Evolutionary conservation across 2,329 filamentous ascomycete genomes (phyloP).

Genomic region (Plenodomus lindquistii): DNA sequence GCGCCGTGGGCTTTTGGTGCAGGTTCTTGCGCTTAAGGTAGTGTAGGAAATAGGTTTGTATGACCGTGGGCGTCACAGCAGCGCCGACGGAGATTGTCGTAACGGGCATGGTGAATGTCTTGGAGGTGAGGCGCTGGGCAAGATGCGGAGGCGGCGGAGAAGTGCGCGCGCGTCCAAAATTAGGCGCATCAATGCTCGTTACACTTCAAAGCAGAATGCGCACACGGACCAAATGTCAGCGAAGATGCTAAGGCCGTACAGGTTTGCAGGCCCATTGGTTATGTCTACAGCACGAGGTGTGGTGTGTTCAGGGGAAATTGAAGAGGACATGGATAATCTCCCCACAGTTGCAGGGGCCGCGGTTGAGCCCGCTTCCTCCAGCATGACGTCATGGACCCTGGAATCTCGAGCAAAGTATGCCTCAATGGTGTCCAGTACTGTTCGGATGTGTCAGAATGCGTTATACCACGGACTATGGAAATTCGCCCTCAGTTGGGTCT

Average conservation of each 20-base stretch:
- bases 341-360: neutral
- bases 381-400: no score
- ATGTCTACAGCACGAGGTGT: no score
- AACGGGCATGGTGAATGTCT: conserved; percentile 58
- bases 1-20: conserved; percentile 79
- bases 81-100: conserved; percentile 81
- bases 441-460: no score
- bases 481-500: no score
- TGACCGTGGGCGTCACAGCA: conserved; percentile 83
- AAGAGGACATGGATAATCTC: neutral
- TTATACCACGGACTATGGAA: no score
- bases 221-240: no score
- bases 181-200: neutral
- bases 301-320: neutral
- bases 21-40: conserved; percentile 80
- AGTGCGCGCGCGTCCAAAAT: conserved; percentile 4
- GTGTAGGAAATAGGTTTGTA: conserved; percentile 87
- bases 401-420: no score
- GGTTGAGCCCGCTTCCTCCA: no score
- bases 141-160: conserved; percentile 12
- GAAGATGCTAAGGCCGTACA: neutral
- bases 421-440: no score
- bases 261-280: no score
- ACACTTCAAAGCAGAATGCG: neutral
- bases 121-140: neutral